Base-by-base conservation (phyloP, 768 basidiomycete species). In the Tylopilus sp. region DNA sequence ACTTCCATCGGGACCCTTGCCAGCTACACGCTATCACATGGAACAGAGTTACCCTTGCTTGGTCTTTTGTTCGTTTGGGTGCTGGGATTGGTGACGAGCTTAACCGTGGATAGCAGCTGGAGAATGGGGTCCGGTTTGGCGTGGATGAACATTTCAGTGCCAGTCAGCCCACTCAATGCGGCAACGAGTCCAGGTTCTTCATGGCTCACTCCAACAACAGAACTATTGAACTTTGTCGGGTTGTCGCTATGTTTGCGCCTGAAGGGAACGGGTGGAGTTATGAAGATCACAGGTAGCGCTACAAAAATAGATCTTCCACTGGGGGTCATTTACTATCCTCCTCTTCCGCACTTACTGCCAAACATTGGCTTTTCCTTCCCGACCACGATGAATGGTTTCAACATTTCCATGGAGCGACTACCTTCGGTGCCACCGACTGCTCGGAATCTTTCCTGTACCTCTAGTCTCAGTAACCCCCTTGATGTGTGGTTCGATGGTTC, bases 251-350 rank as follows among this genome's bases (percentile, higher is more conserved):
- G 54, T 44, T 17, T 44, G 12, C 53, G 33, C 10, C 11, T 31
- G 6, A 21, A 29, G 2, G 36, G 14, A 16, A 29, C 38, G 3
- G 42, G 21, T n/a, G 55, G 55, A 19, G 53, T 60, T 41, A 14
- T 61, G 48, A 54, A 63, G 2, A 22, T 61, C 16, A 40, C 49
- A 2, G 8, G 21, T 9, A 4, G 19, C 6, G 30, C 16, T 13
- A n/a, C 30, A 4, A 13, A 16, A 8, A 33, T 33, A 8, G 47
- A 31, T n/a, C 12, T 16, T 10, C 31, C 24, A 2, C 37, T 21
- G 42, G 57, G 53, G 16, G 14, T 5, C 16, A 19, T 57, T 25
- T 61, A 46, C 31, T 63, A 60, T 29, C 63, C 57, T 30, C 55
- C 63, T 22, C 43, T 51, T 19, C 46, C 43, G 14, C 6, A 19